Percentiles rank a stretch among this genome's conserved stretches.
phyloP scores from a whole-genome alignment of 2,329 filamentous ascomycete species.

The Stagonosporopsis rhizophila region DNA sequence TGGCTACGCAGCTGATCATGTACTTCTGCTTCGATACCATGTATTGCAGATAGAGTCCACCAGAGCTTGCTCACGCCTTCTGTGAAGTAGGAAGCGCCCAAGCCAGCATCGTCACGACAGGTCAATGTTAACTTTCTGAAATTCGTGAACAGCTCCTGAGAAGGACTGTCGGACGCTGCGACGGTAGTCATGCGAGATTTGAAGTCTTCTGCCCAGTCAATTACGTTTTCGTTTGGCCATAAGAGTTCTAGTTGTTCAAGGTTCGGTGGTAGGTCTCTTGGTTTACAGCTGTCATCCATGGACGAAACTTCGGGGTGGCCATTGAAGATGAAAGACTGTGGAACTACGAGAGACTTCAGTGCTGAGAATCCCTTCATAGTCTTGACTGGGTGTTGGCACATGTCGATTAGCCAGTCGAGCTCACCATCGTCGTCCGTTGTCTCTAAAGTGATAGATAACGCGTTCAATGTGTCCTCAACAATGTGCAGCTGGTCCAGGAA shows the following conservation, averaged over 20 bases:
- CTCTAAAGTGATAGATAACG: slow-evolving; percentile 25
- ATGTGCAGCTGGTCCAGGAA: slow-evolving; percentile 25
- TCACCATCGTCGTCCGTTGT: slow-evolving; percentile 18
- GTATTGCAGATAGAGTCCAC: slow-evolving; percentile 3
- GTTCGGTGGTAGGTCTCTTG: slow-evolving; percentile 21
- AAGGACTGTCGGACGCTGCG: background rate
- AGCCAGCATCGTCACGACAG: slow-evolving; percentile 23
- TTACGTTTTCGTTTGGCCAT: slow-evolving; percentile 19
- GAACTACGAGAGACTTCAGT: slow-evolving; percentile 23
- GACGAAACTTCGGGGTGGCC: background rate
- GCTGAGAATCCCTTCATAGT: slow-evolving; percentile 19
- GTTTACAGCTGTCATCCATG: background rate
- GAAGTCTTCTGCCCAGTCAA: slow-evolving; percentile 20
- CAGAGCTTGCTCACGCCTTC: slow-evolving; percentile 15
- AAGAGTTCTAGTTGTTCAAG: slow-evolving; percentile 26
- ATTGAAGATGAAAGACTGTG: slow-evolving; percentile 26
- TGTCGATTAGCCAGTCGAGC: slow-evolving; percentile 24
- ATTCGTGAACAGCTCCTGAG: background rate
- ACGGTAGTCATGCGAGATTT: background rate
- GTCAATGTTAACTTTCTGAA: slow-evolving; percentile 20
- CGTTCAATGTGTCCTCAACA: slow-evolving; percentile 19
- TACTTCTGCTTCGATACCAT: slow-evolving; percentile 19
- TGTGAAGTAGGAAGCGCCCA: slow-evolving; percentile 12
- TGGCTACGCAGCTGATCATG: slow-evolving; percentile 12
- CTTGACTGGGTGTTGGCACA: slow-evolving; percentile 15